A percentile compares a stretch with the other conserved stretches of the same genome.
These are phyloP conservation scores for Starmera stellimalicola DNA, from an alignment of 1,139 yeast genomes.

Conservation along the genomic window DNA sequence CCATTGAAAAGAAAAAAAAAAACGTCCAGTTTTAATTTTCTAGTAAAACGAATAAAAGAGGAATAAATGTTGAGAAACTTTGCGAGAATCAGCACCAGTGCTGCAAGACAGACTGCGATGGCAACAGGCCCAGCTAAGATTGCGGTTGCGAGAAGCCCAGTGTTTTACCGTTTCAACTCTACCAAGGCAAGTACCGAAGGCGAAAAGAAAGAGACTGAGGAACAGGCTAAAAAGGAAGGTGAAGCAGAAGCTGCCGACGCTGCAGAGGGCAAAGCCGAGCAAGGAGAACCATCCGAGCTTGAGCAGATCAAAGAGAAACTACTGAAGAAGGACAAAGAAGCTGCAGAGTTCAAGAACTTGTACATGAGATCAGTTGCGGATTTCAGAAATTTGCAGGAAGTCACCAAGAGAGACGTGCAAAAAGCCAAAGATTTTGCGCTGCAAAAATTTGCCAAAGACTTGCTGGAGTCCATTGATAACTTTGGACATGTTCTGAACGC, in stretches of 20 bases:
- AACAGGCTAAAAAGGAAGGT: slow-evolving; percentile 2
- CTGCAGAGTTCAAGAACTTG: slow-evolving; percentile 74
- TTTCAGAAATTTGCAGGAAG: slow-evolving; percentile 86
- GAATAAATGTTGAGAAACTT: too few species aligned
- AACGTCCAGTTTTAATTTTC: too few species aligned
- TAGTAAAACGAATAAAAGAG: too few species aligned
- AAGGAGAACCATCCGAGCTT: too few species aligned
- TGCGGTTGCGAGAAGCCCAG: too few species aligned
- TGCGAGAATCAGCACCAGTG: too few species aligned
- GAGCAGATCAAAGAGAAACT: slow-evolving; percentile 35
- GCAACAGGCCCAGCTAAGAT: too few species aligned
- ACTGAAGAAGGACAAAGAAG: slow-evolving; percentile 65
- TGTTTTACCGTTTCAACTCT: background rate
- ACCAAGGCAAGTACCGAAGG: background rate
- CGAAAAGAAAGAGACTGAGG: slow-evolving; percentile 1
- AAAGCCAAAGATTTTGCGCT: slow-evolving; percentile 87
- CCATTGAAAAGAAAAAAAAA: too few species aligned
- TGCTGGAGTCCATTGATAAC: slow-evolving; percentile 85
- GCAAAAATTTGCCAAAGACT: slow-evolving; percentile 87
- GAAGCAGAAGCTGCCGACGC: slow-evolving; percentile 3
- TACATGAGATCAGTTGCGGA: slow-evolving; percentile 83
- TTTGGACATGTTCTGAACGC: slow-evolving; percentile 81
- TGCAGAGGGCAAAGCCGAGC: background rate
- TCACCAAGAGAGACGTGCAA: slow-evolving; percentile 78
- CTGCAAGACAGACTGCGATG: too few species aligned